phyloP scores from a whole-genome alignment of 768 basidiomycete species.

The Collybia sp. region DNA sequence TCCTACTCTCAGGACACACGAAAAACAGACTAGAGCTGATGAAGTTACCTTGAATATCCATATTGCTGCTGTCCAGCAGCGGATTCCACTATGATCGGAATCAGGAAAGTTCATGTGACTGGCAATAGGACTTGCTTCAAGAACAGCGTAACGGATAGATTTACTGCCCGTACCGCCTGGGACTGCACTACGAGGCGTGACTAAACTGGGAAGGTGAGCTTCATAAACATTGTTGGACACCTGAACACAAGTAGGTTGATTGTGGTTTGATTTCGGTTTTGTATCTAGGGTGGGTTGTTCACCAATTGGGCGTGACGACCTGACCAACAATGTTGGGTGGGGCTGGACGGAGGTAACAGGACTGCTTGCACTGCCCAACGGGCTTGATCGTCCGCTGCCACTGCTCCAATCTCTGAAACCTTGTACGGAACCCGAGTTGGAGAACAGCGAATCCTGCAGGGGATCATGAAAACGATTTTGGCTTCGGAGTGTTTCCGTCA shows the following conservation, averaged over 20 bases:
- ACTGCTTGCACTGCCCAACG: conserved; percentile 23
- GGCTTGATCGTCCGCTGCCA: conserved; percentile 53
- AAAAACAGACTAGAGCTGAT: conserved; percentile 3
- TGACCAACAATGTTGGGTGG: conserved; percentile 49
- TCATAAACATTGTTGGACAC: conserved; percentile 66
- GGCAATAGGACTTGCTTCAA: conserved; percentile 51
- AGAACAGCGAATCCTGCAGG: conserved; percentile 79
- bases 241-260: conserved; percentile 38
- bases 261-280: conserved; percentile 14
- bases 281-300: conserved; percentile 30
- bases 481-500: conserved; percentile 77
- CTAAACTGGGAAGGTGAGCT: conserved; percentile 66
- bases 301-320: conserved; percentile 68
- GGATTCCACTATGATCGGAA: conserved; percentile 67
- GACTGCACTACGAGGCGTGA: conserved; percentile 70
- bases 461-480: conserved; percentile 93
- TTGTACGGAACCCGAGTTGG: conserved; percentile 72
- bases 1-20: conserved; percentile 3
- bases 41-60: conserved; percentile 67
- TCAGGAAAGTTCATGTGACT: conserved; percentile 2
- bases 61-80: conserved; percentile 84
- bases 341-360: conserved; percentile 13
- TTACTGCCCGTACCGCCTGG: conserved; percentile 58
- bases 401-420: conserved; percentile 76
- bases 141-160: conserved; percentile 79